Percentiles rank a stretch among this genome's conserved stretches.
Evolutionary conservation across 208 protist species (phyloP).

Genomic region (Endotrypanum monterogeii): DNA sequence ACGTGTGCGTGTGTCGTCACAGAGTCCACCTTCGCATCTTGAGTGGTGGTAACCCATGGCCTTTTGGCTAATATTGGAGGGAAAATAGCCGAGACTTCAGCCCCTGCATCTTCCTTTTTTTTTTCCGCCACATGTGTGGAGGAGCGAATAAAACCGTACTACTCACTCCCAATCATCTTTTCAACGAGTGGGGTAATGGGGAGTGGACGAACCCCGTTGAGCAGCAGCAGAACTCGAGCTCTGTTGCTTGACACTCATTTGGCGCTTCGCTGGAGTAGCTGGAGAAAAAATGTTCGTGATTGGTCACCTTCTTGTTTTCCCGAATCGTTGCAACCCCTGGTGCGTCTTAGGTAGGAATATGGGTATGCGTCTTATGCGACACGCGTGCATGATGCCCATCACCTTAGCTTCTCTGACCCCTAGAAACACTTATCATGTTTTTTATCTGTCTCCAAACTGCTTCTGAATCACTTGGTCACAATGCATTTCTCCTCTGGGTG

Average conservation of each 20-base stretch:
- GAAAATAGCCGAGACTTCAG: too few species aligned
- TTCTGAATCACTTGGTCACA: neutral
- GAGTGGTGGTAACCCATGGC: neutral
- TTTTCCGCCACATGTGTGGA: neutral
- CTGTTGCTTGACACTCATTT: neutral
- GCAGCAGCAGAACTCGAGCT: neutral
- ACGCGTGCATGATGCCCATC: too few species aligned
- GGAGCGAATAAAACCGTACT: neutral
- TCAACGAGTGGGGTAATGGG: too few species aligned
- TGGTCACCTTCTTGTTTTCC: neutral
- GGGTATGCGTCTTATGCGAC: too few species aligned
- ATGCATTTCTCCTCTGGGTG: neutral
- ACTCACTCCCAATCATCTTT: neutral
- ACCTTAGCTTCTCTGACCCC: too few species aligned
- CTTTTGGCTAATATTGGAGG: neutral
- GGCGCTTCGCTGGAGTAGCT: neutral
- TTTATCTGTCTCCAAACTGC: neutral
- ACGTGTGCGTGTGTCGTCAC: constrained; percentile 7
- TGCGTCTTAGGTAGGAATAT: too few species aligned
- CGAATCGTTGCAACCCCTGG: too few species aligned
- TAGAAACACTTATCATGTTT: too few species aligned
- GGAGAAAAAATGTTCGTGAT: neutral
- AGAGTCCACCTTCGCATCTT: neutral
- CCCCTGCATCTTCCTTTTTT: too few species aligned
- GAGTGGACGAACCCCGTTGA: neutral